Conservation (phyloP, 1,284 basidiomycete species). For the Austropuccinia psidii region DNA sequence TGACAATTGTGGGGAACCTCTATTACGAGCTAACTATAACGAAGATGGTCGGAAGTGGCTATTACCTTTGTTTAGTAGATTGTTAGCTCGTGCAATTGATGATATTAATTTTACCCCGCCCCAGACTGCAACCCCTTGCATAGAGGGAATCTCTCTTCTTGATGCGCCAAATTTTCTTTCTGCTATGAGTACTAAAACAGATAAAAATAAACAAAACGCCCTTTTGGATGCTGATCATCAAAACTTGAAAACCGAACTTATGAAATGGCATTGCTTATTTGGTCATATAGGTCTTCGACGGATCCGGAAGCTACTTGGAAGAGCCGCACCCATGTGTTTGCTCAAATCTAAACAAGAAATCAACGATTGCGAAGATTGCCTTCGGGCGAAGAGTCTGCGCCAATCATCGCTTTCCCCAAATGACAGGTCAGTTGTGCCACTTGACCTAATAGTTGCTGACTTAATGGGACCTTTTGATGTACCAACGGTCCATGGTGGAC, state of each 20-base stretch:
- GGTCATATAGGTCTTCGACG: background rate
- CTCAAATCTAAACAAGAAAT: background rate
- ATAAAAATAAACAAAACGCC: no score
- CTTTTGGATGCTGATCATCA: no score
- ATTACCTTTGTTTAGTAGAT: no score
- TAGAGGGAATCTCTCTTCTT: no score
- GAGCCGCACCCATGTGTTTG: background rate
- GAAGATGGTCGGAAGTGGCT: no score
- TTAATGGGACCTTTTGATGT: conserved; percentile 10
- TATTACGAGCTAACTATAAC: no score
- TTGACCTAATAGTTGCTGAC: conserved; percentile 4
- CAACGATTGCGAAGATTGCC: conserved; percentile 17
- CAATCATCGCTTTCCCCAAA: no score
- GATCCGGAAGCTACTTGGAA: background rate
- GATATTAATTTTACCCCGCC: no score
- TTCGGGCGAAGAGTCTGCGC: conserved; percentile 12
- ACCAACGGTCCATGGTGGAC: background rate
- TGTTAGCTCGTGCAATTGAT: no score
- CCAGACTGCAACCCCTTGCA: no score
- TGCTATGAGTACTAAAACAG: background rate
- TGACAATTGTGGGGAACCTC: no score
- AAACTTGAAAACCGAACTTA: background rate
- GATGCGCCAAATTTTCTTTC: no score
- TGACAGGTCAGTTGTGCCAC: background rate
- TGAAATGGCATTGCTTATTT: conserved; percentile 1